Evolutionary conservation across 768 basidiomycete genomes (phyloP), one percentile per base, ranked within the genome.

Genomic region (Lentinula aciculospora): DNA sequence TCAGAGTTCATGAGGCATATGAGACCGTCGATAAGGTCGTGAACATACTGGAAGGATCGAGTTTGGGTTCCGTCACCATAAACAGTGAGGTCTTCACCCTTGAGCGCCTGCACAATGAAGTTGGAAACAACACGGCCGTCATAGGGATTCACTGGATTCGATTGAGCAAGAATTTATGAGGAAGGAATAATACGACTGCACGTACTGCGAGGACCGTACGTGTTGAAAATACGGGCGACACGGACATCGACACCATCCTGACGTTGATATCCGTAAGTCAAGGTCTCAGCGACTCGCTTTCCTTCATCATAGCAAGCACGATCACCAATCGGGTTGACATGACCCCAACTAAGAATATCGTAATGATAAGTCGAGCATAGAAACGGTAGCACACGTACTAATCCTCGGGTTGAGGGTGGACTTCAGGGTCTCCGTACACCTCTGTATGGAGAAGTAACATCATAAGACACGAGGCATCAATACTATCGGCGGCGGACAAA

Each of bases 221-320:
- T 94, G 71, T 99, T 99, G 82, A 99, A 99, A 66, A 99, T 99
- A 62, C 97, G 91, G 2, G 95, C 95, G 40, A 99, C 95, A 56
- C 95, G 88, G 54, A 98, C 92, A 64, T 98, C 92, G 60, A 99
- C 95, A 56, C 87, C 86, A 67, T 98, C 94, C 70, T 97, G 97
- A 58, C 90, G 81, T 62, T 92, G 89, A 79, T 89, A 98, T 39
- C 95, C 95, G 67, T 98, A 99, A 6, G 96, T 95, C 62, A 99
- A 74, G 17, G 96, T 97, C 75, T 99, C 97, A 39, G 97, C 96
- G 37, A 98, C 96, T 65, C 97, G 94, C 76, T 99, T 99, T 49
- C 97, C 97, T 74, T 99, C 97, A 68, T 99, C 97, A 69, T 99
- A 99, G 73, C 97, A 99, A n/a, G 96, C 95, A 61, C 97, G 91